Evolutionary conservation across 2,329 filamentous ascomycete species (phyloP), one percentile per base, ranked within the genome.

Genomic region (Blumeria graminis): DNA sequence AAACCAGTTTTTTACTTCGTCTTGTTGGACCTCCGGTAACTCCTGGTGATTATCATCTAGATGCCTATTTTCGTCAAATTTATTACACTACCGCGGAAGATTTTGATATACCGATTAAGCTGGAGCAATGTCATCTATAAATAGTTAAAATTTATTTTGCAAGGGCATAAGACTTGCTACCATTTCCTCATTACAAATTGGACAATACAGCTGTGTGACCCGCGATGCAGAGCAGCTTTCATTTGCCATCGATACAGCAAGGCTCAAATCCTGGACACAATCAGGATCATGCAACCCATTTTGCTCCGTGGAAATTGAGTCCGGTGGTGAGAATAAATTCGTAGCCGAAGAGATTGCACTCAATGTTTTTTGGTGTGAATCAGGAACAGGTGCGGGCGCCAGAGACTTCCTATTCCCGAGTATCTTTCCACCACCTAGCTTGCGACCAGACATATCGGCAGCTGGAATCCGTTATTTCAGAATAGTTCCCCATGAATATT

Each of bases 121-220:
- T 98, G 92, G 41, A 98, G 72, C 53, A 98, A 71, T 13, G 92
- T 96, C 65, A 96, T 76, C 86, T 93, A 64, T 35, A 57, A 5
- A 16, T n/a, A 56, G 53, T 66, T 58, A 67, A 62, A 55, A 56
- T 28, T 16, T 51, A 45, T 51, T 56, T 52, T 28, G 16, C 22
- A 32, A 33, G 33, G 48, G 9, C 32, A 52, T 52, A 53, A 36
- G 45, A 58, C 60, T 28, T 28, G 22, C 61, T 71, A 92, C 88
- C 92, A 98, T 98, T 69, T 95, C 89, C 71, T 96, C 93, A 63
- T 82, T 88, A 70, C 92, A 98, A 66, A 98, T 98, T n/a, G 92
- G 92, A 68, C 92, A 98, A 56, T 90, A 80, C 58, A 98, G 79
- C 68, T 77, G 77, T 61, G 78, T 78, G 62, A 76, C 78, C 56